phyloP scores from a whole-genome alignment of 805 yeast genomes.

The Sporopachydermia lactativora region DNA sequence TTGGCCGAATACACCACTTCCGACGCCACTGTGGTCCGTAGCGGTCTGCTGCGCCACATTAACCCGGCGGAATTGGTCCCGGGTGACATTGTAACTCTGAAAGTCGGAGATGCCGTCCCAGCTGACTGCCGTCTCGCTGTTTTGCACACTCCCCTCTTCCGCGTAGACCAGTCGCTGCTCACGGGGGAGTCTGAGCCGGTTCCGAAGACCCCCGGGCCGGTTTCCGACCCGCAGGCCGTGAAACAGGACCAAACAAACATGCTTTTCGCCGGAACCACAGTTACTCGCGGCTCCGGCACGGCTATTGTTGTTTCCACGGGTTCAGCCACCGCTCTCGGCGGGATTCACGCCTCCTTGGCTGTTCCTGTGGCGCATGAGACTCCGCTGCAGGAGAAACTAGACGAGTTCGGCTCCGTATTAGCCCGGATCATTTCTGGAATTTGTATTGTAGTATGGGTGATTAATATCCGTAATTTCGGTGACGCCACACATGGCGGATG shows the following conservation, averaged over 20 bases:
- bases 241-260: constrained; percentile 22
- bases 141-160: constrained; percentile 20
- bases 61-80: constrained; percentile 27
- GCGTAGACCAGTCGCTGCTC: constrained; percentile 29
- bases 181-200: constrained; percentile 24
- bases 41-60: constrained; percentile 26
- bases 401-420: constrained; percentile 24
- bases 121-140: constrained; percentile 27
- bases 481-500: constrained; percentile 32
- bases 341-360: constrained; percentile 22
- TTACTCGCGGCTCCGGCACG: constrained; percentile 27
- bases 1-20: constrained; percentile 31
- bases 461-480: constrained; percentile 25
- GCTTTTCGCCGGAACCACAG: constrained; percentile 22
- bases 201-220: constrained; percentile 16
- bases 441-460: constrained; percentile 32
- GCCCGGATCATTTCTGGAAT: constrained; percentile 31
- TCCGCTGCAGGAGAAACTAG: constrained; percentile 24
- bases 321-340: constrained; percentile 26
- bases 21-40: constrained; percentile 30
- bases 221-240: constrained; percentile 21
- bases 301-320: constrained; percentile 28
- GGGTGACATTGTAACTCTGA: constrained; percentile 28
- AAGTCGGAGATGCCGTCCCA: constrained; percentile 30
- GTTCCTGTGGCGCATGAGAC: constrained; percentile 25